Conservation (phyloP, 176 grass and related monocot genomes). For the Luzula sylvatica region DNA sequence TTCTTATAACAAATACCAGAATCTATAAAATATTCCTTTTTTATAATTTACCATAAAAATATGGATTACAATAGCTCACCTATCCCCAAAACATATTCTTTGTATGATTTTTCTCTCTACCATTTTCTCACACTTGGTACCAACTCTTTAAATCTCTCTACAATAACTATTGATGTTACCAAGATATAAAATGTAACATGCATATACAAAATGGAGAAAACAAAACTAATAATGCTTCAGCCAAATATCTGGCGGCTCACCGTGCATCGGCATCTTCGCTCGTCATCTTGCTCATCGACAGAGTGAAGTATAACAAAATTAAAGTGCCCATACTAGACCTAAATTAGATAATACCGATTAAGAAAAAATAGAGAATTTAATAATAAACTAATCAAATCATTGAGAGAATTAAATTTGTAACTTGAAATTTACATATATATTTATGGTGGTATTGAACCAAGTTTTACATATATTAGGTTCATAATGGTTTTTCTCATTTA, state of each 20-base stretch:
- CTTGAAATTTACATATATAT: background rate
- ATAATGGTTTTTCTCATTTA: background rate
- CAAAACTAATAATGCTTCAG: background rate
- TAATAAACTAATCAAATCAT: background rate
- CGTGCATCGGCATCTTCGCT: constrained; percentile 10
- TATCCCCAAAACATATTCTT: background rate
- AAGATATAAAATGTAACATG: background rate
- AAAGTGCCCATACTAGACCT: constrained; percentile 80
- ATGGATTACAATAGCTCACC: background rate
- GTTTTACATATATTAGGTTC: background rate
- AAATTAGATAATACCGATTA: constrained; percentile 3
- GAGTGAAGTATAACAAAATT: constrained; percentile 77
- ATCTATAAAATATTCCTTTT: background rate
- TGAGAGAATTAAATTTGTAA: background rate
- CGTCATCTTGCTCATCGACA: constrained; percentile 51
- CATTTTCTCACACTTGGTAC: background rate
- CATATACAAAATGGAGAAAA: background rate
- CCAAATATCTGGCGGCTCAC: constrained; percentile 4
- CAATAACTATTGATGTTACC: no score
- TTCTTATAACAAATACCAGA: background rate
- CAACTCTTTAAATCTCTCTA: background rate
- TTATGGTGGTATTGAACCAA: background rate
- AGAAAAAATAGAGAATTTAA: background rate
- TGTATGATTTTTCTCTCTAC: background rate
- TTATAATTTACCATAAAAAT: background rate